A percentile compares a stretch with the other conserved stretches of the same genome.
phyloP scores from a whole-genome alignment of 305 asterid genomes.

The Fraxinus floribunda region DNA sequence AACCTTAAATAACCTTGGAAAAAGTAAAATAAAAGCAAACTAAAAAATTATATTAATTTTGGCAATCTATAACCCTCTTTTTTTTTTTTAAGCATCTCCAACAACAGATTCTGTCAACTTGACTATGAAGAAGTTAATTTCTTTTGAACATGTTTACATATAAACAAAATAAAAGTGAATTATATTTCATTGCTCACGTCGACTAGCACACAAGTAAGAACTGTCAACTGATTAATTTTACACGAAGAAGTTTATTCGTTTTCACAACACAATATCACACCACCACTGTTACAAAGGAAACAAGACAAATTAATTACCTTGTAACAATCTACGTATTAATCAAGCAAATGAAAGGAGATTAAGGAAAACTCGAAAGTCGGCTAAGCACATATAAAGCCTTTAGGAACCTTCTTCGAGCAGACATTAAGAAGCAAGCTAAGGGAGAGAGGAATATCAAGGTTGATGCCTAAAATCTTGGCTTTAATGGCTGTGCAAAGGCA shows the following conservation, averaged over 20 bases:
- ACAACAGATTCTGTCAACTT: not conserved
- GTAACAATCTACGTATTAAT: not conserved
- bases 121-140: not conserved
- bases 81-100: not conserved
- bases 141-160: not conserved
- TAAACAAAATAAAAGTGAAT: not conserved
- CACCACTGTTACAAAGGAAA: not conserved
- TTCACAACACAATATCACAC: not conserved
- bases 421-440: conserved; percentile 6
- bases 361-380: not conserved
- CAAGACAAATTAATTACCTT: not conserved
- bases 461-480: conserved; percentile 3
- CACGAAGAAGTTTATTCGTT: not conserved
- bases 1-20: not conserved
- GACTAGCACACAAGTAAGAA: not conserved
- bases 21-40: not conserved
- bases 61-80: not conserved
- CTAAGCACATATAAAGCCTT: not conserved
- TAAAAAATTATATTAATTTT: too few species aligned
- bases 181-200: not conserved
- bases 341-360: not conserved
- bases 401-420: conserved; percentile 4
- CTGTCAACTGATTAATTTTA: not conserved
- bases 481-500: conserved; percentile 16
- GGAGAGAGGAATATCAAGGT: conserved; percentile 7